Base-by-base conservation (phyloP, 306 rosid species). In the Morella rubra region DNA sequence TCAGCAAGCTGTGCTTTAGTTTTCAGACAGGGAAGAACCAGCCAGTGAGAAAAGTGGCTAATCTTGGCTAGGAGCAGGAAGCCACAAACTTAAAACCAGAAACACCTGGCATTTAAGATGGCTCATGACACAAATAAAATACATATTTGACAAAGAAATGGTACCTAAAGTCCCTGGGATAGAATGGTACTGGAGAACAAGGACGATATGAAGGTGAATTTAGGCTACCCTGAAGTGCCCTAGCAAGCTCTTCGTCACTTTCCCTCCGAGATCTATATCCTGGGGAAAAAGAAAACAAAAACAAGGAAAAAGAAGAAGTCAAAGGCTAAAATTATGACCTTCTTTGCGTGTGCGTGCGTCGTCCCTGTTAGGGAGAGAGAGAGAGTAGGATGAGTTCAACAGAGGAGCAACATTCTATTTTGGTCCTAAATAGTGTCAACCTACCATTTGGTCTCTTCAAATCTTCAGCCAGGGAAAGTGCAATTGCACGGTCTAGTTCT, bases 381-480 rank as follows among this genome's bases (percentile, higher is more conserved):
- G 40, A 8, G 8, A 42, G 12, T 58, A 27, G 4, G 8, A 7
- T 20, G 14, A 14, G 45, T 61, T 10, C 6, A 64, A 64, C 45
- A 41, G 19, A 42, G 69, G 11, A 40, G 45, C 22, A 40, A 7
- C 44, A 41, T 42, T 42, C 9, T 6, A 16, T 58, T 16, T 3
- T 32, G 32, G 56, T 73, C 61, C 50, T 41, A 64, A 73, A 73
- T 22, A 73, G 71, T 45, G 45, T 54, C 66, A 53, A 75, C 80
- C 60, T 77, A 91, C 97, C 88, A 16, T 84, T 85, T 73, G 89
- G 90, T 77, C 81, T 86, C 85, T 89, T 91, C 47, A 71, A 78
- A 89, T 91, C 97, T 72, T 92, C 98, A 20, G 83, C 84, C 53
- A 87, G 72, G 75, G 99, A 91, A 73, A 84, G 90, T 37, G 91